A percentile compares a stretch with the other conserved stretches of the same genome.
phyloP scores from a whole-genome alignment of 2,329 filamentous ascomycete genomes.

The Colletotrichum sublineola region DNA sequence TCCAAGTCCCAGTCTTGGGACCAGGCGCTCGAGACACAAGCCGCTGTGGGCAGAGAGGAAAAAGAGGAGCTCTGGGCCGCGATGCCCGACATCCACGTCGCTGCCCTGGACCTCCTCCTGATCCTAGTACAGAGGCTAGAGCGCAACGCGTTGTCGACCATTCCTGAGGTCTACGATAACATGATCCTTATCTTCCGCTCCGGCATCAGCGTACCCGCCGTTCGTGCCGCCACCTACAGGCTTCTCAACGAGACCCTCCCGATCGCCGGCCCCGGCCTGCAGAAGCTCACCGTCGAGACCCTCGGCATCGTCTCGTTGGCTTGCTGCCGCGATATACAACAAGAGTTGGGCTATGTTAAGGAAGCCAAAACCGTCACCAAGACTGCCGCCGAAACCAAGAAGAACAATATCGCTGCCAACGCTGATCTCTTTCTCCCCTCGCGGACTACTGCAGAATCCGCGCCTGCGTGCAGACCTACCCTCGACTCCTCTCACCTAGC shows the following conservation, averaged over 20 bases:
- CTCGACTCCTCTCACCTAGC: constrained; percentile 62
- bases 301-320: constrained; percentile 72
- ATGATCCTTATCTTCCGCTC: constrained; percentile 77
- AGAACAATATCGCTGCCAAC: constrained; percentile 67
- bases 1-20: constrained; percentile 62
- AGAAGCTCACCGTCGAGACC: constrained; percentile 74
- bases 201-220: constrained; percentile 61
- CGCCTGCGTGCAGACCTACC: constrained; percentile 53
- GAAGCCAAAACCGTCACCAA: constrained; percentile 50
- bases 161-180: constrained; percentile 78
- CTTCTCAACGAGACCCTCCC: constrained; percentile 70
- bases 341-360: constrained; percentile 63
- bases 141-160: constrained; percentile 68
- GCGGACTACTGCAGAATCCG: constrained; percentile 51
- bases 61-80: constrained; percentile 81
- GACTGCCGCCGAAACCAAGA: constrained; percentile 50
- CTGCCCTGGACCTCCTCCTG: constrained; percentile 74
- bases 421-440: constrained; percentile 78
- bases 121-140: constrained; percentile 71
- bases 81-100: constrained; percentile 80
- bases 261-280: constrained; percentile 74
- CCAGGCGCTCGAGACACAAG: constrained; percentile 73
- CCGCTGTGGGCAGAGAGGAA: constrained; percentile 83
- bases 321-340: constrained; percentile 82
- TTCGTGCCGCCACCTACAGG: constrained; percentile 73